phyloP scores from a whole-genome alignment of 352 stramenopile species.

The Globisporangium orthogonon region DNA sequence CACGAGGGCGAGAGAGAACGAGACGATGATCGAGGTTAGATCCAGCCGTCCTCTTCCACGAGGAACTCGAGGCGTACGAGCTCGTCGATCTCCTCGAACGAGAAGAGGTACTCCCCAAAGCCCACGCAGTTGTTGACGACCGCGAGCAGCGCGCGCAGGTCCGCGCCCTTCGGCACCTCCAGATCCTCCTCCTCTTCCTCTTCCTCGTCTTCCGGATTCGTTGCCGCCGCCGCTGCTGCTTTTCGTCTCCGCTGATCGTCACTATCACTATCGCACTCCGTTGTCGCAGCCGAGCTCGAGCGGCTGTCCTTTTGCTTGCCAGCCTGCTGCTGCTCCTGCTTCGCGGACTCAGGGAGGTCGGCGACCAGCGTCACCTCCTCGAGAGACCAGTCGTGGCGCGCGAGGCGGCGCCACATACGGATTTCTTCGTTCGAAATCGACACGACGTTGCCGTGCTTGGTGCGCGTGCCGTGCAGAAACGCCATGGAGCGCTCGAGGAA shows the following conservation, averaged over 20 bases:
- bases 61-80: constrained; percentile 73
- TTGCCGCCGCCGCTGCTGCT: constrained; percentile 13
- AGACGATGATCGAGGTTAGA: constrained; percentile 24
- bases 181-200: constrained; percentile 19
- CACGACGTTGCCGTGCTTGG: constrained; percentile 62
- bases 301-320: constrained; percentile 28
- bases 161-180: constrained; percentile 11
- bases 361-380: constrained; percentile 43
- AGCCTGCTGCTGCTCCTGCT: constrained; percentile 3
- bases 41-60: constrained; percentile 78
- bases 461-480: constrained; percentile 58
- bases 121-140: constrained; percentile 34
- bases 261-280: constrained; percentile 50
- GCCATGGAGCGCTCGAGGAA: constrained; percentile 74
- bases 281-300: constrained; percentile 46
- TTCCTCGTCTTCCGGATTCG: constrained; percentile 28
- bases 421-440: constrained; percentile 81
- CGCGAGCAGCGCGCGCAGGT: constrained; percentile 19
- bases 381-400: constrained; percentile 50
- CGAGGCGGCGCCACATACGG: constrained; percentile 69
- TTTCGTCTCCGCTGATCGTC: constrained; percentile 22
- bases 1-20: too few relatives aligned
- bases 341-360: constrained; percentile 2
- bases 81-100: constrained; percentile 44
- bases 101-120: constrained; percentile 41